Percentiles rank a stretch among this genome's conserved stretches.
phyloP scores from a whole-genome alignment of 192 early-diverging fungal genomes.

The Gonapodya sp. region DNA sequence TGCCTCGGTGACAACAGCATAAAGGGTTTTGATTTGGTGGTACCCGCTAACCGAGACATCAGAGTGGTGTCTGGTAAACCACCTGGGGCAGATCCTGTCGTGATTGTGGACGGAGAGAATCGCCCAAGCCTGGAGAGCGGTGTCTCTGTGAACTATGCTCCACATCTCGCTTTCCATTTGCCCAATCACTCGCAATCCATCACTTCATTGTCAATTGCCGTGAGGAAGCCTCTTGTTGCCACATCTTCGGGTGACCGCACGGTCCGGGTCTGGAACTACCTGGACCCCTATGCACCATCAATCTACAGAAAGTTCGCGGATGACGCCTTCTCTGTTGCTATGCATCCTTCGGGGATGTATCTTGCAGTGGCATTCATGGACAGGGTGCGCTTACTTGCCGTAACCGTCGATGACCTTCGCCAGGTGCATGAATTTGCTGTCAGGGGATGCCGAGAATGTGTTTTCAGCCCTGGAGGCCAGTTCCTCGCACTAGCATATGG shows the following conservation, averaged over 20 bases:
- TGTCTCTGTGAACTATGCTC: background rate
- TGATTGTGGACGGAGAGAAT: background rate
- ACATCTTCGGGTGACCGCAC: conserved; percentile 45
- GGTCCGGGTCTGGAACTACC: conserved; percentile 51
- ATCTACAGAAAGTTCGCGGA: conserved; percentile 39
- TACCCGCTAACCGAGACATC: background rate
- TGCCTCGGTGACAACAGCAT: background rate
- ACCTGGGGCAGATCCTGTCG: background rate
- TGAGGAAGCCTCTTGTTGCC: conserved; percentile 44
- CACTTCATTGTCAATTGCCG: background rate
- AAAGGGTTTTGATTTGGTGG: background rate
- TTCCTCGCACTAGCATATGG: conserved; percentile 48
- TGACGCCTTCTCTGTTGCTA: conserved; percentile 37
- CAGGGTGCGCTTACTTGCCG: conserved; percentile 41
- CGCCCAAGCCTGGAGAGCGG: background rate
- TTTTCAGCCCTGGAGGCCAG: conserved; percentile 20
- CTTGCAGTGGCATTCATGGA: conserved; percentile 43
- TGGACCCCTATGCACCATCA: conserved; percentile 39
- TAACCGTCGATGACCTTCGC: conserved; percentile 46
- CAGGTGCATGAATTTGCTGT: conserved; percentile 14
- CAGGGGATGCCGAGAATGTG: conserved; percentile 10
- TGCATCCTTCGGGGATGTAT: conserved; percentile 49
- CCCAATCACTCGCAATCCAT: background rate
- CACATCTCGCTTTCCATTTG: background rate
- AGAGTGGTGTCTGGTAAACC: background rate